These are phyloP conservation scores for Termitomyces titanicus DNA, from an alignment of 768 basidiomycete species.

Conservation along the genomic window DNA sequence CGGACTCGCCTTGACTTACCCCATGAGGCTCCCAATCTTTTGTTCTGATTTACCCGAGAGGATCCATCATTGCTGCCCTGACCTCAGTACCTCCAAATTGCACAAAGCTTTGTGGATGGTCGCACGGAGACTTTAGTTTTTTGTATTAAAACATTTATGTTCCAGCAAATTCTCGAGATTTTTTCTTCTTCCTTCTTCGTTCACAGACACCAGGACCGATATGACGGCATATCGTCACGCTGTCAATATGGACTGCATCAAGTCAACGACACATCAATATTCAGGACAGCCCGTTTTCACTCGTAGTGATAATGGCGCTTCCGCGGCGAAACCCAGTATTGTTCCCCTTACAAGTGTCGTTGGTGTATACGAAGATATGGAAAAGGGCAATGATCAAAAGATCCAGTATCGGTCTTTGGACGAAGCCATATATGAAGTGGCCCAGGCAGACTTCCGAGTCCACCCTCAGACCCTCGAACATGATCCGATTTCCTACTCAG, in stretches of 20 bases:
- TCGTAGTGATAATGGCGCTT: background rate
- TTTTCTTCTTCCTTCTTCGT: background rate
- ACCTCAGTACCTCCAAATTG: background rate
- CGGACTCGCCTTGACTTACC: background rate
- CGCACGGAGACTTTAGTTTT: background rate
- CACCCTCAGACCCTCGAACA: constrained; percentile 3
- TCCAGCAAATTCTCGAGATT: background rate
- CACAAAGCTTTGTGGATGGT: constrained; percentile 3
- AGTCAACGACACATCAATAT: background rate
- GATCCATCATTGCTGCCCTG: background rate
- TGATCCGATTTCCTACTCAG: background rate
- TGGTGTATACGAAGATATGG: background rate
- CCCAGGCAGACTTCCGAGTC: constrained; percentile 12
- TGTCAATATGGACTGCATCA: background rate
- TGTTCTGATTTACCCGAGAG: background rate
- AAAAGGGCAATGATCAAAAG: constrained; percentile 4
- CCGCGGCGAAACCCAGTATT: background rate
- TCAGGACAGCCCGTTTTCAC: background rate
- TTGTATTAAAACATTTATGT: background rate
- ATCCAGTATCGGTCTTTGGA: constrained; percentile 8
- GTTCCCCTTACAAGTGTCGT: background rate
- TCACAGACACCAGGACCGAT: background rate
- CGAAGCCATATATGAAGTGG: constrained; percentile 7
- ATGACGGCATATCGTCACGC: background rate
- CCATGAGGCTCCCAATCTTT: background rate